Conservation (phyloP, 2,329 filamentous ascomycete species). For the Keithomyces neogunnii region DNA sequence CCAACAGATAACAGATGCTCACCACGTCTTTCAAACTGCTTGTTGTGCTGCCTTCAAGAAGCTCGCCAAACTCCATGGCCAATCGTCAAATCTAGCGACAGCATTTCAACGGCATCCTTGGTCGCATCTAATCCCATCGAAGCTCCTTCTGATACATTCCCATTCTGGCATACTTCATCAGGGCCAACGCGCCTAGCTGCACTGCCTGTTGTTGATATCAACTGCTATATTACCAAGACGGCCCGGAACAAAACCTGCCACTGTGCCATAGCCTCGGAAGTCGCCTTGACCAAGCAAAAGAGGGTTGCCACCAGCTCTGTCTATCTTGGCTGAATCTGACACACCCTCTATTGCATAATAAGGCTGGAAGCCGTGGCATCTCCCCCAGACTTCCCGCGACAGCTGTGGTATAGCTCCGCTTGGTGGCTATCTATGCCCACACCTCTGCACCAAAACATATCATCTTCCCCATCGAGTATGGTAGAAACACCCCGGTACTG, state of each 20-base stretch:
- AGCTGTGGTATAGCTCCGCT: slow-evolving; percentile 5
- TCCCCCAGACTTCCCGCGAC: slow-evolving; percentile 6
- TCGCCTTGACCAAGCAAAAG: neutral
- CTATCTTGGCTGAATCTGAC: neutral
- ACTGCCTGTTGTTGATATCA: neutral
- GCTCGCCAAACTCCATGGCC: neutral
- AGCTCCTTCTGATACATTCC: neutral
- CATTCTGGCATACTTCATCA: neutral
- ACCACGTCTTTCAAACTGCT: neutral
- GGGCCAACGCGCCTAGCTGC: neutral
- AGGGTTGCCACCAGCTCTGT: neutral
- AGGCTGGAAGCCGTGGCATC: slow-evolving; percentile 5
- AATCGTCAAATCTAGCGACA: neutral
- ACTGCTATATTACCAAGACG: neutral
- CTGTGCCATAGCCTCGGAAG: neutral
- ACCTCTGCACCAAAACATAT: slow-evolving; percentile 5
- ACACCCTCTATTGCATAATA: neutral
- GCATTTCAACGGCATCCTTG: neutral
- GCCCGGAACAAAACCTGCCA: neutral
- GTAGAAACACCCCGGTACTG: slow-evolving; percentile 3
- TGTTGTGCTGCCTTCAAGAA: neutral
- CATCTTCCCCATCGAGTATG: slow-evolving; percentile 6
- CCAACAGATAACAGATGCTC: neutral
- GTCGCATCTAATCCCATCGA: neutral
- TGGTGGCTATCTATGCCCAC: slow-evolving; percentile 6